Conservation (phyloP, 2,329 filamentous ascomycete genomes). For the Ophidiomyces ophidiicola region DNA sequence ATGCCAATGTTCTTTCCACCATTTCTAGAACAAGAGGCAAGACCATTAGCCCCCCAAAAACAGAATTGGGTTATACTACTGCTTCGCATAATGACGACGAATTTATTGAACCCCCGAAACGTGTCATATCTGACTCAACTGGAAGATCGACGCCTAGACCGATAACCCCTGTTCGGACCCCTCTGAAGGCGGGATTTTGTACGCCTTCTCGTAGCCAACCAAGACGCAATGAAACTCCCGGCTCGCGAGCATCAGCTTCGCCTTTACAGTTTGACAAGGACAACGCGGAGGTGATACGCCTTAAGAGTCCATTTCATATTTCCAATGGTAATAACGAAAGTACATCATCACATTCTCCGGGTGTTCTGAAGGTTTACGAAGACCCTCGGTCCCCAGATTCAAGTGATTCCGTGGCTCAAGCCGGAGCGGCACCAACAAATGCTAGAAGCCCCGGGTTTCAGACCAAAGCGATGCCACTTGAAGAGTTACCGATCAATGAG, state of each 20-base stretch:
- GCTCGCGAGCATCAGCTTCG: no score
- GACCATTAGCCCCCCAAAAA: conserved; percentile 6
- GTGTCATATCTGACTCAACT: no score
- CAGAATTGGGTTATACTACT: conserved; percentile 2
- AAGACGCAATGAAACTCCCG: background rate
- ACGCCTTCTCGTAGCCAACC: no score
- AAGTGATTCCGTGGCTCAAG: conserved; percentile 19
- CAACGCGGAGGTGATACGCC: no score
- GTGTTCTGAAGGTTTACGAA: conserved; percentile 39
- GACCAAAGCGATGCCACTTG: conserved; percentile 24
- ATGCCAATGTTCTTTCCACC: background rate
- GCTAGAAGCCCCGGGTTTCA: conserved; percentile 18
- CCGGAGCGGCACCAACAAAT: conserved; percentile 15
- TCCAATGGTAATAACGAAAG: background rate
- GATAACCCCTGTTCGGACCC: no score
- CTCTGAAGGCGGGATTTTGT: no score
- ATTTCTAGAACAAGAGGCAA: background rate
- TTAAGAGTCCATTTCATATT: no score
- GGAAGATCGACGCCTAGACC: no score
- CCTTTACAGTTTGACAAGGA: no score
- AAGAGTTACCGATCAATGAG: conserved; percentile 31
- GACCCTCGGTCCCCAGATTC: conserved; percentile 35
- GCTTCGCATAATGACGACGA: background rate
- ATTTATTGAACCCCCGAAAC: background rate
- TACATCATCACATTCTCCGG: background rate